Base-by-base conservation (phyloP, 78 protist species). In the Paratrimastix pyriformis region DNA sequence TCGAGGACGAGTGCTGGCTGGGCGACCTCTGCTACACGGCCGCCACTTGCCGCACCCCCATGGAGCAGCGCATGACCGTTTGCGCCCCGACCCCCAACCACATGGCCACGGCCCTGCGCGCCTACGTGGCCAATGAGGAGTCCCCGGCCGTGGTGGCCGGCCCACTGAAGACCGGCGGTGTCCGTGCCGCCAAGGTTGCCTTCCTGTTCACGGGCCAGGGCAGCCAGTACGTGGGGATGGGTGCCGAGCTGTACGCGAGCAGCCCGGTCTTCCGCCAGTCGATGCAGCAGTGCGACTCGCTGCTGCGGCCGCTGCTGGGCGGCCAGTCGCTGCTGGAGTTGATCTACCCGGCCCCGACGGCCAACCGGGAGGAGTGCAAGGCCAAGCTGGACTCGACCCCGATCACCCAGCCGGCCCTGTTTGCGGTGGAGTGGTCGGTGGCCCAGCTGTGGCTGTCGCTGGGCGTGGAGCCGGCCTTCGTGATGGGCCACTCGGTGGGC, bases 171-270 rank as follows among this genome's bases (percentile, higher is more conserved):
- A n/a, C n/a, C n/a, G n/a, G n/a, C n/a, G n/a, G n/a, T n/a, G n/a
- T n/a, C n/a, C n/a, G n/a, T n/a, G n/a, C n/a, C n/a, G 68, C 68
- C 13, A 15, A 15, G 35, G 21, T 86, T 24, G 81, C 65, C 8
- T 87, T 85, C 75, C 54, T 87, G 15, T 85, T 87, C 76, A 70
- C 84, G 15, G 91, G 91, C 2, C 88, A 87, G 71, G 91, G 91
- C 43, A 80, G 84, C 52, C 87, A 84, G 70, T 82, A 79, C 73
- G 37, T 76, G 18, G 24, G 35, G 21, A 87, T 87, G 91, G 83
- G 80, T 2, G 33, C 65, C 8, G 86, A 80, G 57, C 52, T 87
- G 65, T 76, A 43, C 39, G 65, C 44, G 21, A 40, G 7, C 46
- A 32, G 39, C 33, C 2, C 35, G 3, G 71, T 66, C 11, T 84